Base-by-base conservation (phyloP, 2,329 filamentous ascomycete genomes). In the Neofusicoccum laricinum region DNA sequence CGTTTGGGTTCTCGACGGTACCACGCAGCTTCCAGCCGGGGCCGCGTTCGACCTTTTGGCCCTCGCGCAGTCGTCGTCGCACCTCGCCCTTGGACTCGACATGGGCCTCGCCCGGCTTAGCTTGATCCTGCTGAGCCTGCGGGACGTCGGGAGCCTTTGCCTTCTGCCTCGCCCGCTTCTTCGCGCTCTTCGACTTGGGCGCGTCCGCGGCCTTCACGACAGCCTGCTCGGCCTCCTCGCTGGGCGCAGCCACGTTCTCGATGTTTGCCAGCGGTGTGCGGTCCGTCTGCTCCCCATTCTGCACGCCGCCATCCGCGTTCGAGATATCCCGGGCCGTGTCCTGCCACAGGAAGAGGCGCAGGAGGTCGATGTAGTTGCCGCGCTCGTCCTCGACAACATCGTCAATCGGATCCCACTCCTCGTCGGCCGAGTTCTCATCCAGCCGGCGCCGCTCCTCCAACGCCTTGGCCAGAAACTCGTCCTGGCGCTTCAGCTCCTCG, bases 391-490 rank as follows among this genome's bases (percentile, higher is more conserved):
- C 77, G 45, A 80, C 66, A 2, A 81, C 73, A 67, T 83, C 79
- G 40, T 82, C 78, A 57, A 82, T 81, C 6, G 80, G 81, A 71
- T 84, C 81, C 80, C 81, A 84, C 41, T 76, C 72, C 65, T 76
- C 76, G 25, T 76, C 75, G 32, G 76, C 75, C 25, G 71, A 73
- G 51, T 76, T 74, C n/a, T 76, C 71, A 11, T 55, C 61, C n/a
- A 57, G 19, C 21, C 70, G 73, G 51, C 79, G 68, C 1, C 79
- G 73, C 65, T 82, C 77, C 55, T 74, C 72, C 67, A 79, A 82
- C 1, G 73, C 74, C 48, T 77, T 69, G 38, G 83, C 75, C 4
- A 84, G 73, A 64, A 76, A 82, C 6, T 74, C 73, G 49, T 82
- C 79, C 71, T 83, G 74, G 21, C 75, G 75, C 67, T 74, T 76